These are phyloP conservation scores for Paspalum notatum DNA, from an alignment of 176 grass and related monocot genomes.

Conservation along the genomic window DNA sequence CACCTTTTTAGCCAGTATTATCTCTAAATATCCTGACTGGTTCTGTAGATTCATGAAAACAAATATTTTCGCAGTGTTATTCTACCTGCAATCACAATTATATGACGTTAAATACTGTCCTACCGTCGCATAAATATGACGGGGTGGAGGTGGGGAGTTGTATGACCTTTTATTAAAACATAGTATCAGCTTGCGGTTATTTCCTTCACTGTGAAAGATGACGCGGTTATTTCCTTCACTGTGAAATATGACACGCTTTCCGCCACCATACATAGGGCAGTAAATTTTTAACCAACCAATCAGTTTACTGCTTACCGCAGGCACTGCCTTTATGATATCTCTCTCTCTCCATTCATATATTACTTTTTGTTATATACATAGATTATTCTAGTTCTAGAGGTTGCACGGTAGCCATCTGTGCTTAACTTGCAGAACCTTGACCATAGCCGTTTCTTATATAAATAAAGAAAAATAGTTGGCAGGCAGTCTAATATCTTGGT, in stretches of 20 bases:
- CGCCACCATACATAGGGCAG: not conserved
- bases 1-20: not conserved
- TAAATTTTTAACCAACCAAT: conserved; percentile 11
- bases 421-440: conserved; percentile 26
- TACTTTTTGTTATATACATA: not conserved
- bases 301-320: conserved; percentile 29
- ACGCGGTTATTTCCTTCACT: not conserved
- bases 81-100: not conserved
- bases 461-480: conserved; percentile 36
- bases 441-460: conserved; percentile 6
- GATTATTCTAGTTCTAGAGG: conserved; percentile 22
- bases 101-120: no score
- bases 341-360: not conserved
- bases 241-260: not conserved
- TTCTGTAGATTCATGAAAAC: not conserved
- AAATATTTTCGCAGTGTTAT: not conserved
- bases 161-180: not conserved
- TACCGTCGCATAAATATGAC: no score
- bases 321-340: conserved; percentile 29
- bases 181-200: not conserved
- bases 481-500: conserved; percentile 49
- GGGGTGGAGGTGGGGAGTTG: no score
- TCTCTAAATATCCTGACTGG: not conserved
- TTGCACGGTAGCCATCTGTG: conserved; percentile 1
- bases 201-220: not conserved